These are phyloP conservation scores for Boletus sp. DNA, from an alignment of 768 basidiomycete species.

Conservation along the genomic window DNA sequence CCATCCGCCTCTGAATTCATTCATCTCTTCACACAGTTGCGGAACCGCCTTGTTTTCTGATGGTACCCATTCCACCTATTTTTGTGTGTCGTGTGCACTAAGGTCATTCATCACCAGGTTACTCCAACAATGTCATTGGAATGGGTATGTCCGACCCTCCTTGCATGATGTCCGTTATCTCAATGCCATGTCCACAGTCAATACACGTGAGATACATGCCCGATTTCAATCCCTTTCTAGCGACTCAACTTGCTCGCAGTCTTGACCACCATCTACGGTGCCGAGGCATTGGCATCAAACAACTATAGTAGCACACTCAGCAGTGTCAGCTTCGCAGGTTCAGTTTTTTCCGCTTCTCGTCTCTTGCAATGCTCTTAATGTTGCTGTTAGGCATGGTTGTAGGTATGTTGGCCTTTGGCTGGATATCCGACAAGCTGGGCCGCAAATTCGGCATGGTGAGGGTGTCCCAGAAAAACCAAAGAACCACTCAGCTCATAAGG, in stretches of 20 bases:
- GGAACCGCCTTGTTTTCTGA: constrained; percentile 89
- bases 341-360: constrained; percentile 62
- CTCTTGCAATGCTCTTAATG: constrained; percentile 62
- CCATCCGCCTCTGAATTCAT: background rate
- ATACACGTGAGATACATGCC: constrained; percentile 50
- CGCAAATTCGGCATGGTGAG: constrained; percentile 85
- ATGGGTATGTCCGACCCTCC: constrained; percentile 48
- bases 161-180: background rate
- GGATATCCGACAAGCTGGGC: constrained; percentile 82
- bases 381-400: constrained; percentile 77
- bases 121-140: constrained; percentile 79
- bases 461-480: background rate
- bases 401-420: constrained; percentile 82
- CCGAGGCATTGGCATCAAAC: constrained; percentile 44
- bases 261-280: constrained; percentile 67
- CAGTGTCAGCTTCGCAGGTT: constrained; percentile 79
- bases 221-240: background rate
- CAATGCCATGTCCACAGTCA: constrained; percentile 44
- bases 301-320: constrained; percentile 64
- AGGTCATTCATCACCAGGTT: constrained; percentile 45
- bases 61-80: constrained; percentile 40
- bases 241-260: constrained; percentile 40
- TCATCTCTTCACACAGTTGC: constrained; percentile 46
- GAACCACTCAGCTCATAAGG: constrained; percentile 11
- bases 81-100: background rate